These are phyloP conservation scores for Zymoseptoria ardabiliae DNA, from an alignment of 2,329 filamentous ascomycete species.

Conservation along the genomic window DNA sequence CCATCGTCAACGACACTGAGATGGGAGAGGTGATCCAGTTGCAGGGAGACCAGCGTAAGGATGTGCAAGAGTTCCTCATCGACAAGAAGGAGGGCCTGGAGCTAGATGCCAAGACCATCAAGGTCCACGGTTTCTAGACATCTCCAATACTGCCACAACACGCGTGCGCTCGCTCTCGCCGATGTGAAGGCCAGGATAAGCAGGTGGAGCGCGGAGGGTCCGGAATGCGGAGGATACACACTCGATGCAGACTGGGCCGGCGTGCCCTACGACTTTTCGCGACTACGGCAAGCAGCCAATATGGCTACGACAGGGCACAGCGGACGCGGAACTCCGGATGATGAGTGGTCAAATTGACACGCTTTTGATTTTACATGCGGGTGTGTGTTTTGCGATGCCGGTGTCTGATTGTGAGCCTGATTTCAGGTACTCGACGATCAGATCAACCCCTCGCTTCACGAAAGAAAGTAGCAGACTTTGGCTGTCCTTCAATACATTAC, in stretches of 20 bases:
- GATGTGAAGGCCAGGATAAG: background rate
- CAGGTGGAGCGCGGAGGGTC: background rate
- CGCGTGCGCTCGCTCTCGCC: background rate
- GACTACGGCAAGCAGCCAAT: background rate
- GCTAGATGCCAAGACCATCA: slow-evolving; percentile 94
- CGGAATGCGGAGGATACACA: background rate
- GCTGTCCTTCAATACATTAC: background rate
- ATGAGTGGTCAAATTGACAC: background rate
- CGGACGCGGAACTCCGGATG: background rate
- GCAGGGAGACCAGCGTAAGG: slow-evolving; percentile 97
- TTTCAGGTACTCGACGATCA: background rate
- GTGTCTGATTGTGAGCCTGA: background rate
- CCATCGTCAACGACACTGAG: slow-evolving; percentile 88
- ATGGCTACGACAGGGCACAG: slow-evolving; percentile 1
- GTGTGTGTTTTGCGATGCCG: background rate
- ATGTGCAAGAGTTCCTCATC: slow-evolving; percentile 94
- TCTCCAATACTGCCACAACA: background rate
- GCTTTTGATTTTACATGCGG: background rate
- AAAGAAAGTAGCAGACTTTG: background rate
- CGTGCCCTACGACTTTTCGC: background rate
- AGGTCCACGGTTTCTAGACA: slow-evolving; percentile 51
- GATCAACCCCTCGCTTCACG: background rate
- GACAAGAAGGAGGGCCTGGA: slow-evolving; percentile 93
- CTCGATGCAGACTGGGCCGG: background rate
- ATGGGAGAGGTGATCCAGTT: slow-evolving; percentile 99